Conservation (phyloP, 495 filamentous ascomycete species). For the Daldinia bambusicola region DNA sequence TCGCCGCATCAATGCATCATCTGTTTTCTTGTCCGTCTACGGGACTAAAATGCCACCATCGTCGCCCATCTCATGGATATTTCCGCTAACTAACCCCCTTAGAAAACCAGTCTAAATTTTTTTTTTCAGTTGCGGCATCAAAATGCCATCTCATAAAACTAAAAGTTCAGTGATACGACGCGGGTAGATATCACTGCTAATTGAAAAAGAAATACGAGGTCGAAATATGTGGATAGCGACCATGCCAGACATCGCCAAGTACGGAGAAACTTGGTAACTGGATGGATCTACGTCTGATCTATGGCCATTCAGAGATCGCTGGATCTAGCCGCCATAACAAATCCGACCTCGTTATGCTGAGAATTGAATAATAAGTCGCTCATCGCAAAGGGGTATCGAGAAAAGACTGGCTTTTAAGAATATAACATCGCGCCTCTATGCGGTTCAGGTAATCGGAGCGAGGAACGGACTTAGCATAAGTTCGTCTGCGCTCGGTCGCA, state of each 20-base stretch:
- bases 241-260: not conserved
- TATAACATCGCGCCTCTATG: not conserved
- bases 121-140: not conserved
- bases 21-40: slow-evolving; percentile 2
- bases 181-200: not conserved
- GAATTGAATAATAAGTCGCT: slow-evolving; percentile 11
- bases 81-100: slow-evolving; percentile 24
- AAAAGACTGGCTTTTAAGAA: slow-evolving; percentile 25
- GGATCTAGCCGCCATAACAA: not conserved
- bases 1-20: slow-evolving; percentile 42
- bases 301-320: not conserved
- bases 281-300: not conserved
- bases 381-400: slow-evolving; percentile 34
- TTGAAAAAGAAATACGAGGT: slow-evolving; percentile 17
- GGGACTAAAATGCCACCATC: slow-evolving; percentile 1
- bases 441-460: slow-evolving; percentile 63
- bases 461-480: slow-evolving; percentile 84
- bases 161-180: slow-evolving; percentile 1
- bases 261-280: not conserved
- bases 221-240: not conserved
- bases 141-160: slow-evolving; percentile 1
- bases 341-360: slow-evolving; percentile 13
- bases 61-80: slow-evolving; percentile 7
- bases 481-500: slow-evolving; percentile 90
- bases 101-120: slow-evolving; percentile 3